A percentile compares a stretch with the other conserved stretches of the same genome.
Conservation (phyloP, 371 early-diverging fungal species). For the Lichtheimia hyalospora region DNA sequence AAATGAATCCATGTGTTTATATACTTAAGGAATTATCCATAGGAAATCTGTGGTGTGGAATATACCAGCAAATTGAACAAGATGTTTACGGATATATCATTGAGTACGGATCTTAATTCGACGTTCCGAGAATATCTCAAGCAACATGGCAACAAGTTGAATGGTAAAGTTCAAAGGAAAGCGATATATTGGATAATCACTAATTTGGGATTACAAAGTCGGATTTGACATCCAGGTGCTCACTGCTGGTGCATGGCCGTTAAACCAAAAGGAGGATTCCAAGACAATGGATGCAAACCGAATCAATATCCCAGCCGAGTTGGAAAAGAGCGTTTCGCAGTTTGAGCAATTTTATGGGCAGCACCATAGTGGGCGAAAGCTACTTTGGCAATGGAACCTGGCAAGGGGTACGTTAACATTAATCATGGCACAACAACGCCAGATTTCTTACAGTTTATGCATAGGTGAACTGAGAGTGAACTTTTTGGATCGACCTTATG, state of each 20-base stretch:
- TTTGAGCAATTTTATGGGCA: conserved; percentile 77
- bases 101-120: conserved; percentile 81
- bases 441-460: background rate
- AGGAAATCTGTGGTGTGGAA: conserved; percentile 91
- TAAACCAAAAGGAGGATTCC: conserved; percentile 58
- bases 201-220: conserved; percentile 35
- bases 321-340: conserved; percentile 68
- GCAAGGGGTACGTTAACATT: conserved; percentile 58
- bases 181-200: background rate
- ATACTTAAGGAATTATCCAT: conserved; percentile 7
- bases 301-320: conserved; percentile 67
- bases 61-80: conserved; percentile 88
- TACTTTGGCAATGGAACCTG: conserved; percentile 88
- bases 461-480: conserved; percentile 72
- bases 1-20: background rate
- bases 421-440: background rate
- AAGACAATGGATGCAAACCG: conserved; percentile 42
- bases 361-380: conserved; percentile 78
- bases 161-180: conserved; percentile 28
- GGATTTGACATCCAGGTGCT: conserved; percentile 78
- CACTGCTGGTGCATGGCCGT: conserved; percentile 92
- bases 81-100: conserved; percentile 91
- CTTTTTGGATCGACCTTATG: conserved; percentile 77
- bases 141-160: conserved; percentile 31
- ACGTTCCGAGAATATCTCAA: conserved; percentile 43